phyloP scores from a whole-genome alignment of 1,139 yeast species.

The Kodamaea fungicola region DNA sequence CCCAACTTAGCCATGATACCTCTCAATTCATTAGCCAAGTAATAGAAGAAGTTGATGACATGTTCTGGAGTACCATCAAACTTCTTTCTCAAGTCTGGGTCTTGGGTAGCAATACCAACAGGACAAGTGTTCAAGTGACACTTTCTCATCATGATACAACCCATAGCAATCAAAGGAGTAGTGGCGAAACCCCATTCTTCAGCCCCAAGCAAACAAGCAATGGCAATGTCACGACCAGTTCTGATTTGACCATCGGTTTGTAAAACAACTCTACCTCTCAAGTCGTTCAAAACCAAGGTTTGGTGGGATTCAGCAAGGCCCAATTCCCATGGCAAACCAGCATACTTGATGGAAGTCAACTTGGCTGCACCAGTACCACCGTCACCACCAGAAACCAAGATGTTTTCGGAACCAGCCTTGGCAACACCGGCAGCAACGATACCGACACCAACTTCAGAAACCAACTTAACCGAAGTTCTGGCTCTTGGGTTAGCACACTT shows the following conservation, averaged over 20 bases:
- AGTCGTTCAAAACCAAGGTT: constrained; percentile 90
- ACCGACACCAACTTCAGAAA: constrained; percentile 98
- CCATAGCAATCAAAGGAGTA: constrained; percentile 94
- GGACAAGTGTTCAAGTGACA: constrained; percentile 95
- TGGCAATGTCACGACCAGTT: constrained; percentile 94
- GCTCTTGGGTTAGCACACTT: constrained; percentile 98
- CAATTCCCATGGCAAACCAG: constrained; percentile 98
- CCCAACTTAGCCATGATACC: constrained; percentile 92
- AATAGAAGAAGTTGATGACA: constrained; percentile 95
- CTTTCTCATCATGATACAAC: constrained; percentile 93
- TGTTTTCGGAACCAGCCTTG: constrained; percentile 96
- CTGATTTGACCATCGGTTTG: constrained; percentile 98
- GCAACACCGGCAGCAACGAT: constrained; percentile 99
- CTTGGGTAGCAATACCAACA: constrained; percentile 98
- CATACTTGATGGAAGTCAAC: constrained; percentile 94
- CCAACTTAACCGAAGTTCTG: constrained; percentile 92
- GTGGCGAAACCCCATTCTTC: constrained; percentile 99
- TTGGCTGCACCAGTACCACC: constrained; percentile 99
- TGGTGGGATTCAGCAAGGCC: constrained; percentile 98
- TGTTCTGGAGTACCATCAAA: constrained; percentile 98
- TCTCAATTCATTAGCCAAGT: constrained; percentile 89
- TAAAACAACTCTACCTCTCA: constrained; percentile 90
- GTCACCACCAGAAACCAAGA: constrained; percentile 93
- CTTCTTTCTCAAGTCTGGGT: constrained; percentile 87
- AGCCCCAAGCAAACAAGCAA: constrained; percentile 94